Evolutionary conservation across 192 early-diverging fungal species (phyloP).

Genomic region (Geranomyces variabilis): DNA sequence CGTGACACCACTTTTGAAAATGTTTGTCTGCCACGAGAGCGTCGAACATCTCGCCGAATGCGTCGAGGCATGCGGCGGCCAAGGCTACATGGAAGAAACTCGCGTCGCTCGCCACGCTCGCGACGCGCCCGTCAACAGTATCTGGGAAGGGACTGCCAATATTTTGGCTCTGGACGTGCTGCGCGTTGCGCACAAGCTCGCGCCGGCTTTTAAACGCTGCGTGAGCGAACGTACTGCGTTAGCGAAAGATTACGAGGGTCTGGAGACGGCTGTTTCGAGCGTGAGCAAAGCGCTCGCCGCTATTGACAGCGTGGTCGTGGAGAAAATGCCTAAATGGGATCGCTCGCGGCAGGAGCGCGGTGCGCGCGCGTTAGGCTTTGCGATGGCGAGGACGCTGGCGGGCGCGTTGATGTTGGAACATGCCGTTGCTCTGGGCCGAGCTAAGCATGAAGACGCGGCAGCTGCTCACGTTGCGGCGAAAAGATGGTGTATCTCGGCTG

Average conservation of each 20-base stretch:
- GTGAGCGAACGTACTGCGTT: neutral
- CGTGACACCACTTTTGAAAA: slow-evolving; percentile 70
- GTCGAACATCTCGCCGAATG: slow-evolving; percentile 54
- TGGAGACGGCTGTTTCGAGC: neutral
- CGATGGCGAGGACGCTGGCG: slow-evolving; percentile 50
- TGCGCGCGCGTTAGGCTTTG: slow-evolving; percentile 54
- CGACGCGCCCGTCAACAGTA: slow-evolving; percentile 69
- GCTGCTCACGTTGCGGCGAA: neutral
- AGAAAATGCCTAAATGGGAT: no score
- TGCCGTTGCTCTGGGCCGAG: slow-evolving; percentile 21
- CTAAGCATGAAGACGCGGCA: slow-evolving; percentile 6
- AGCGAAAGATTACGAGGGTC: neutral
- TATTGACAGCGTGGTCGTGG: neutral
- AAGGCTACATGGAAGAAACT: slow-evolving; percentile 77
- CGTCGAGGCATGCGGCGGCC: slow-evolving; percentile 72
- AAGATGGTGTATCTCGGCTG: no score
- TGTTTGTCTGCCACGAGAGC: slow-evolving; percentile 57
- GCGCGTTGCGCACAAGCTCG: slow-evolving; percentile 30
- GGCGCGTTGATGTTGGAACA: slow-evolving; percentile 58
- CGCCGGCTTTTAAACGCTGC: neutral
- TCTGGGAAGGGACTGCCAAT: slow-evolving; percentile 80
- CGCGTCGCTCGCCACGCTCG: slow-evolving; percentile 61
- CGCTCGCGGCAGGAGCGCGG: slow-evolving; percentile 34
- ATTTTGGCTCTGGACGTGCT: slow-evolving; percentile 62
- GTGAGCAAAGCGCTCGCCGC: neutral